These are phyloP conservation scores for Lactarius hengduanensis DNA, from an alignment of 768 basidiomycete genomes.

Conservation along the genomic window DNA sequence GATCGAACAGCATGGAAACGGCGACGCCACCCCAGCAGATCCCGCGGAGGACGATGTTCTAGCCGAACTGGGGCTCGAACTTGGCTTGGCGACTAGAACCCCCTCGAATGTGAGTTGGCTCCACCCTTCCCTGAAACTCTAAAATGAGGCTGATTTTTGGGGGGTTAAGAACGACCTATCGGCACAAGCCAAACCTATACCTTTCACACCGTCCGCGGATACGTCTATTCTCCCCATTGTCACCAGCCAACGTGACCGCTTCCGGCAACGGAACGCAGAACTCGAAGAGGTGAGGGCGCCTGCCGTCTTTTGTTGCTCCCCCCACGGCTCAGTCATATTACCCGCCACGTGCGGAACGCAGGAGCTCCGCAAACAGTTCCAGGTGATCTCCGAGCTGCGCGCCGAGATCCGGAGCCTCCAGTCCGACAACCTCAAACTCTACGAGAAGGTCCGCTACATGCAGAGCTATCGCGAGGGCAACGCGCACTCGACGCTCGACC, in stretches of 20 bases:
- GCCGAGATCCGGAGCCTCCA: conserved; percentile 90
- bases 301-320: conserved; percentile 1
- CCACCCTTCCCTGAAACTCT: neutral
- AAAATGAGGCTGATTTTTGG: neutral
- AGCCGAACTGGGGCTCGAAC: conserved; percentile 58
- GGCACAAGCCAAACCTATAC: conserved; percentile 60
- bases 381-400: conserved; percentile 90
- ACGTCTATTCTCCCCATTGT: conserved; percentile 98
- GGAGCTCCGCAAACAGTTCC: conserved; percentile 95
- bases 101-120: conserved; percentile 18
- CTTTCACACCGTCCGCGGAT: conserved; percentile 75
- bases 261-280: conserved; percentile 94
- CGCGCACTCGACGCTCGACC: conserved; percentile 61
- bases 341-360: conserved; percentile 34
- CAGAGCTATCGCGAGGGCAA: conserved; percentile 91
- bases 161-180: conserved; percentile 30
- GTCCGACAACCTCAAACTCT: conserved; percentile 93
- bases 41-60: conserved; percentile 53
- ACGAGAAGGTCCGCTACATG: conserved; percentile 99
- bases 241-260: conserved; percentile 95
- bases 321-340: neutral
- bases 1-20: conserved; percentile 60
- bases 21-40: conserved; percentile 33
- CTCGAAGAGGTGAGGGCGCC: conserved; percentile 76
- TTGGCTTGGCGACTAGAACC: conserved; percentile 53